Evolutionary conservation across 257 asterid species (phyloP), one percentile per base, ranked within the genome.

Genomic region (Orobanche coerulescens): DNA sequence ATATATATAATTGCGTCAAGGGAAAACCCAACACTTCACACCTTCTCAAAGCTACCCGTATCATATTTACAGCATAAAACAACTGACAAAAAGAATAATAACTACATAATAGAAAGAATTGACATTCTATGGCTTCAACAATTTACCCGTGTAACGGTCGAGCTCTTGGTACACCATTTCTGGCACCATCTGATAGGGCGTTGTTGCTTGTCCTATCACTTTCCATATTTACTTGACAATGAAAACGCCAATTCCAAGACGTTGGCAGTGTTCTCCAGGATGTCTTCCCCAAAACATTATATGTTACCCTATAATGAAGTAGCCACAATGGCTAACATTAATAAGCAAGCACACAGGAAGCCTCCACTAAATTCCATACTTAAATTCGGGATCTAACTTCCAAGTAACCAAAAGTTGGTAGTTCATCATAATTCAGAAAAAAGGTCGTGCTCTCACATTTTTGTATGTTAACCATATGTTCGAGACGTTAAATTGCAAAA

Each of bases 101-200:
- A 43, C 14, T 14, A 58, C 7, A 18, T 16, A 65, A 43, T 28
- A 28, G 1, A n/a, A 36, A 62, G 48, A 70, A 62, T 16, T 56
- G 28, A 33, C 39, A 59, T 26, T 62, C 58, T 10, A 6, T 26
- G 24, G 53, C 62, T 31, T 64, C 73, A 46, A 69, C 66, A 58
- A 46, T 16, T 78, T 82, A 91, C 98, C 98, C 98, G 47, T 83
- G 96, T 23, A 72, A 61, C 59, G 90, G 78, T 26, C 95, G 90
- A 73, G 79, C 73, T 79, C 83, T 77, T 53, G 74, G 94, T 52
- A 70, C 57, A 66, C 63, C 72, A 61, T 58, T 78, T 62, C 78
- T 79, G 61, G 72, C 70, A 63, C 77, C 74, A 70, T 84, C 91
- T 68, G 89, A 76, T 53, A 60, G 66, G 23, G 66, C 70, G 58